Base-by-base conservation (phyloP, 1,284 basidiomycete genomes). In the Trichosporon sp. region DNA sequence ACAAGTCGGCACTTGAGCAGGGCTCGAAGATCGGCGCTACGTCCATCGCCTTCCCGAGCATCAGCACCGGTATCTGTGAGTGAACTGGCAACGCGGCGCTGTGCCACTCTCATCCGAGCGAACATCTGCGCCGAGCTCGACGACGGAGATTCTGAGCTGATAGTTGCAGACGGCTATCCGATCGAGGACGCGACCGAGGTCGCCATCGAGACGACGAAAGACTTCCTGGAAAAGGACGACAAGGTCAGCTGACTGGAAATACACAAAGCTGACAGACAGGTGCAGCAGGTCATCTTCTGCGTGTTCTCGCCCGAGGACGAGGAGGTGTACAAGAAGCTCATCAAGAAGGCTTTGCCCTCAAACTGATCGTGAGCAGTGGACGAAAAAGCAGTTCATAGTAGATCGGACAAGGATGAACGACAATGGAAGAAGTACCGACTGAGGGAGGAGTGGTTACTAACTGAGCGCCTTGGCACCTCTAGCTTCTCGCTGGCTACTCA, bases 1-100 rank as follows among this genome's bases (percentile, higher is more conserved):
- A 95, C 74, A 78, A 75, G 60, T 85, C 78, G 4, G 88, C 88
- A 66, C 79, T 95, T 56, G 82, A 87, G 23, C 65, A 89, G 23
- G 88, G 89, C 0, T 79, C 84, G 2, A 80, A 87, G 58, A 84
- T 88, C 63, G 83, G 82, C 19, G 79, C 89, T 37, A 86, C 84
- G 68, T 85, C 86, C 67, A 84, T 93, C 46, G 92, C 91, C 58
- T 77, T 70, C 59, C 72, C 72, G 13, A 70, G 70, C 67, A 69
- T 73, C 56, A 73, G 69, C 66, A 73, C 70, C 34, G 71, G 70
- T n/a, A 69, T 78, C 34, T 81, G 78, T 79, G 65, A 73, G 79
- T 78, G 1, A 14, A 21, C 31, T 11, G 9, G 2, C 14, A 16
- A 25, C 2, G 16, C 3, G 13, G n/a, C n/a, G n/a, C n/a, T 23